A percentile compares a stretch with the other conserved stretches of the same genome.
These are phyloP conservation scores for Discostella stelligeroides DNA, from an alignment of 108 stramenopile genomes.

Conservation along the genomic window DNA sequence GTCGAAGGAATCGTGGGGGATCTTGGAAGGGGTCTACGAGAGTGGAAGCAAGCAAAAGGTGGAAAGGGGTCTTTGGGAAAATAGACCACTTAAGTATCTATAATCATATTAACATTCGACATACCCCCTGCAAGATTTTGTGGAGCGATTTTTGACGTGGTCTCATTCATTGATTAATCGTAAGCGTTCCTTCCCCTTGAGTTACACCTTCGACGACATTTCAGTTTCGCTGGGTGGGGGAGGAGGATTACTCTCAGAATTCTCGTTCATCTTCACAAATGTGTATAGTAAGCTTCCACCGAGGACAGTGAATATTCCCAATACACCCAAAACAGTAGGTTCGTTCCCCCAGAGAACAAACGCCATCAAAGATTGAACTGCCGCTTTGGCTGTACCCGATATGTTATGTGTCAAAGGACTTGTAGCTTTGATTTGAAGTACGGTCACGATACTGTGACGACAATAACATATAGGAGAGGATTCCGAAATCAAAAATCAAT, in stretches of 20 bases:
- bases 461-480: too few relatives aligned
- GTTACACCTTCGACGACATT: slow-evolving; percentile 37
- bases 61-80: slow-evolving; percentile 26
- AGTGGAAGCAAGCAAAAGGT: slow-evolving; percentile 33
- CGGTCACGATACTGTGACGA: slow-evolving; percentile 95
- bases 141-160: too few relatives aligned
- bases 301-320: slow-evolving; percentile 85
- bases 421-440: slow-evolving; percentile 95
- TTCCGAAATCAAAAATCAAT: too few relatives aligned
- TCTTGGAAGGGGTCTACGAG: slow-evolving; percentile 20
- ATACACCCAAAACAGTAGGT: slow-evolving; percentile 78
- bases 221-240: slow-evolving; percentile 20
- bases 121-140: too few relatives aligned
- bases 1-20: slow-evolving; percentile 29
- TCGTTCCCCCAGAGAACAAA: slow-evolving; percentile 94
- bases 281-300: slow-evolving; percentile 87
- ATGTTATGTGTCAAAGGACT: slow-evolving; percentile 96
- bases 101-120: too few relatives aligned
- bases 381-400: slow-evolving; percentile 95
- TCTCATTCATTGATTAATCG: too few relatives aligned
- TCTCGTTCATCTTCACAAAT: slow-evolving; percentile 81
- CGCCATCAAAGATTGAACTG: slow-evolving; percentile 88
- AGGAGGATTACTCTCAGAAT: slow-evolving; percentile 11
- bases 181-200: not conserved
- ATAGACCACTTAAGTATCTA: not conserved